These are phyloP conservation scores for Carex sylvatica DNA, from an alignment of 202 grass and related monocot genomes.

Conservation along the genomic window DNA sequence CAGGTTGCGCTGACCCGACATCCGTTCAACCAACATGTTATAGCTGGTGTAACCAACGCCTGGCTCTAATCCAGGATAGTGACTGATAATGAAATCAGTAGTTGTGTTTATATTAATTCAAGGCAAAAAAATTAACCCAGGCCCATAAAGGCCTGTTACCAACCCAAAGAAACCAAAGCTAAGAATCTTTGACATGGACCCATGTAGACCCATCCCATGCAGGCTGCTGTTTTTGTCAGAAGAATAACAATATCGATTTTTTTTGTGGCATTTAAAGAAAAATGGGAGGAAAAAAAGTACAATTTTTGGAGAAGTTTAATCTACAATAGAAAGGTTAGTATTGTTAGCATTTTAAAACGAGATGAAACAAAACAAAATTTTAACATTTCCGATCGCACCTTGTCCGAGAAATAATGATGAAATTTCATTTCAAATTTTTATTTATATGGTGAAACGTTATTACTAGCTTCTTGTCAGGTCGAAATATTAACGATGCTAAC, in stretches of 20 bases:
- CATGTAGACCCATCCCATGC: not conserved
- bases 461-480: too few species aligned
- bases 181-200: not conserved
- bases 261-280: too few species aligned
- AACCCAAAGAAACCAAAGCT: not conserved
- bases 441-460: too few species aligned
- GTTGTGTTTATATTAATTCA: not conserved
- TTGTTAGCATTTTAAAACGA: too few species aligned
- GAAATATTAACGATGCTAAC: too few species aligned
- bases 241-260: not conserved
- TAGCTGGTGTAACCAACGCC: slow-evolving; percentile 14
- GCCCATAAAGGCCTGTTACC: not conserved
- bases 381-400: too few species aligned
- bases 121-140: not conserved
- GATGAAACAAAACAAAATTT: too few species aligned
- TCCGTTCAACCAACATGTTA: not conserved
- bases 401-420: too few species aligned
- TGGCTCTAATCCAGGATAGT: not conserved
- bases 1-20: not conserved
- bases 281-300: too few species aligned
- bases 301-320: too few species aligned
- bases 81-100: not conserved
- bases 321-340: too few species aligned
- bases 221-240: not conserved
- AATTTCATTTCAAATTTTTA: too few species aligned